Evolutionary conservation across 2,329 filamentous ascomycete species (phyloP), one percentile per base, ranked within the genome.

Genomic region (Aspergillus versicolor): DNA sequence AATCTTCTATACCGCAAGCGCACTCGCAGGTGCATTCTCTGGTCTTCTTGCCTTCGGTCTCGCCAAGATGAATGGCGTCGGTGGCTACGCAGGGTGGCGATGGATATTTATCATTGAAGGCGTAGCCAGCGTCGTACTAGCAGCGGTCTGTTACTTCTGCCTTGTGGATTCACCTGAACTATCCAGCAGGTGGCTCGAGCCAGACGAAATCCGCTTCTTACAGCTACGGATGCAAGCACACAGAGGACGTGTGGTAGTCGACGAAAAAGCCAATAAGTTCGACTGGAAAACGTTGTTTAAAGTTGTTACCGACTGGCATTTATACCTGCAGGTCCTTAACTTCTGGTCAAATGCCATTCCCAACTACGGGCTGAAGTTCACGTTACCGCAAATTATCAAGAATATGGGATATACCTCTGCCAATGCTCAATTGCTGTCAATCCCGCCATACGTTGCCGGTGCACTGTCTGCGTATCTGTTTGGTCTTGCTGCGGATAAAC

Each of bases 391-490:
- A 5, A 78, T 79, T 27, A 73, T 78, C 40, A 67, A 69, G 11
- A 69, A 69, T 5, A 76, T 79, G 71, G 77, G 77, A 0, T 79
- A 73, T 57, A 70, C 71, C 1, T 70, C 70, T 5, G 63, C 69
- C 7, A 68, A 63, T n/a, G 70, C 72, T 1, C 67, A 73, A 38
- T 61, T 71, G 2, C 12, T 65, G 24, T 62, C 62, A 2, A 61
- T 65, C 2, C 62, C 38, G 32, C 75, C 76, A 0, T 77, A 77
- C 45, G 63, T 65, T 2, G 64, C 68, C 17, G 75, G 67, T n/a
- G 67, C 66, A 2, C 22, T 62, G 3, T 65, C 63, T 19, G 65
- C 67, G 0, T 72, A 69, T 32, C 49, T 61, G 1, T 71, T 73
- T 47, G 70, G 69, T 0, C 54, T 73, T 5, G 65, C 75, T 21